These are phyloP conservation scores for Neurospora discreta DNA, from an alignment of 495 filamentous ascomycete genomes.

Conservation along the genomic window DNA sequence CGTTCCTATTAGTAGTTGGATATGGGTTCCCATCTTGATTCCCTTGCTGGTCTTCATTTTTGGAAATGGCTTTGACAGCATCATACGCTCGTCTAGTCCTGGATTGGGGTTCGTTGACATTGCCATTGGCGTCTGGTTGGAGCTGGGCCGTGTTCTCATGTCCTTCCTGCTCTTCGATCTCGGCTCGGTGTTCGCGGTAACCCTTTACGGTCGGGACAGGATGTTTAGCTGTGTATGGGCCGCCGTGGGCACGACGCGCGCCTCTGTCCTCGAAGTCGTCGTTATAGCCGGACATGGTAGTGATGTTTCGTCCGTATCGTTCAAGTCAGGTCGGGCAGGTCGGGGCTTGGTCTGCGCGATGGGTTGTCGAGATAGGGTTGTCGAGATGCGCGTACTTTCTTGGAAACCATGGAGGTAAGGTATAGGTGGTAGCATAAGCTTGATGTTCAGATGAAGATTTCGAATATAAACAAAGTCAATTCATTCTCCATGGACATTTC, in stretches of 20 bases:
- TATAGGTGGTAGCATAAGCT: not conserved
- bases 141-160: constrained; percentile 17
- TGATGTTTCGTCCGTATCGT: not conserved
- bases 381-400: not conserved
- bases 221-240: constrained; percentile 45
- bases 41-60: constrained; percentile 27
- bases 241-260: constrained; percentile 32
- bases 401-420: not conserved
- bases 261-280: constrained; percentile 38
- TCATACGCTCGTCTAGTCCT: constrained; percentile 25
- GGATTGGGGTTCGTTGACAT: constrained; percentile 24
- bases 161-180: constrained; percentile 22
- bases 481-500: not conserved
- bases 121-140: constrained; percentile 30
- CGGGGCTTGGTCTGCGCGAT: not conserved
- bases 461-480: no score
- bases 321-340: not conserved
- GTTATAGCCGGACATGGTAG: not conserved
- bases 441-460: no score
- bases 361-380: not conserved
- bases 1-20: constrained; percentile 27
- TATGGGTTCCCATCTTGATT: constrained; percentile 27
- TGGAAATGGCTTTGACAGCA: constrained; percentile 31
- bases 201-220: constrained; percentile 52
- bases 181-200: constrained; percentile 45